A percentile compares a stretch with the other conserved stretches of the same genome.
Conservation (phyloP, 371 early-diverging fungal species). For the Mucor saturninus region DNA sequence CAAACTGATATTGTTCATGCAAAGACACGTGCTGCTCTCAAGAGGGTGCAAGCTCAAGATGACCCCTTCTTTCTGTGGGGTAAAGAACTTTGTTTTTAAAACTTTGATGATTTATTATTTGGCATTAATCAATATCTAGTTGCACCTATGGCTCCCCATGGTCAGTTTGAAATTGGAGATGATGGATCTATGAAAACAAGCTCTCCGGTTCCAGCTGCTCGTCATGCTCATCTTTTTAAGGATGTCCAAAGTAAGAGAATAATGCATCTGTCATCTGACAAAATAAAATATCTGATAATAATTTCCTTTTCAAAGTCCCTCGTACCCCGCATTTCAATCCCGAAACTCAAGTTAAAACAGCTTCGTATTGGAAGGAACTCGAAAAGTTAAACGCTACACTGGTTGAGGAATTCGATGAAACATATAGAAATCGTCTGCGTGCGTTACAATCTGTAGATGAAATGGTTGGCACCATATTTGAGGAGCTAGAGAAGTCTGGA, state of each 20-base stretch:
- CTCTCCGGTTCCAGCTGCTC: conserved; percentile 55
- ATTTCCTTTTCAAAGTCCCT: conserved; percentile 46
- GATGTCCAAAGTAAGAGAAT: conserved; percentile 44
- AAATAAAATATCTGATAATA: background rate
- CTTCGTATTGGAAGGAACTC: conserved; percentile 56
- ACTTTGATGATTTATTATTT: background rate
- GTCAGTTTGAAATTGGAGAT: conserved; percentile 37
- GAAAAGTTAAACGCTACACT: conserved; percentile 42
- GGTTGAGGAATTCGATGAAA: conserved; percentile 57
- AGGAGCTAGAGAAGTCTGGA: conserved; percentile 56
- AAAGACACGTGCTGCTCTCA: conserved; percentile 56
- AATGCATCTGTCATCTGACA: background rate
- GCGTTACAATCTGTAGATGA: conserved; percentile 72
- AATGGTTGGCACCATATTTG: conserved; percentile 59
- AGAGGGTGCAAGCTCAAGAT: conserved; percentile 43
- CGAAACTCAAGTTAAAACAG: conserved; percentile 55
- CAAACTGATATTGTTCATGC: conserved; percentile 69
- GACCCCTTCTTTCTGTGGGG: conserved; percentile 65
- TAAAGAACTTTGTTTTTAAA: conserved; percentile 2
- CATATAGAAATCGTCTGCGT: conserved; percentile 60
- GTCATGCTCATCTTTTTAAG: conserved; percentile 58
- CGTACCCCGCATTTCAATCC: conserved; percentile 68
- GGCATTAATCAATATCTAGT: conserved; percentile 2
- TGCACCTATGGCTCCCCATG: conserved; percentile 43
- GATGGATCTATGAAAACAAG: conserved; percentile 32